Evolutionary conservation across 2,329 filamentous ascomycete species (phyloP).

Genomic region (Colletotrichum acutatum): DNA sequence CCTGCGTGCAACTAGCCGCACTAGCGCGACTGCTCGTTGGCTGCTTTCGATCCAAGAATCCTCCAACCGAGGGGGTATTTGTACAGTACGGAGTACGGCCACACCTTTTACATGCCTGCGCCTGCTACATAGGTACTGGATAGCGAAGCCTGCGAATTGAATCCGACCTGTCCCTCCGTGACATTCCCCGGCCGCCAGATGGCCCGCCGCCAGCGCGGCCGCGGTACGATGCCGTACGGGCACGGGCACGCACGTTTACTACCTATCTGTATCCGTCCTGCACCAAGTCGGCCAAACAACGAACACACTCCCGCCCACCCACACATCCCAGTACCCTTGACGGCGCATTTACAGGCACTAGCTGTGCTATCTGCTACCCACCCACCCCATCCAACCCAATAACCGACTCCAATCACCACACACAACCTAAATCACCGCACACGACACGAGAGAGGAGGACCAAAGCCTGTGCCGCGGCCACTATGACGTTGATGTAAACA

Average conservation of each 20-base stretch:
- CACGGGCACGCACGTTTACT: slow-evolving; percentile 8
- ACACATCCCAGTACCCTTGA: background rate
- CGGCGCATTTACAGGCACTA: background rate
- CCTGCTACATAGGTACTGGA: too few relatives aligned
- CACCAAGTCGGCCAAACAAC: background rate
- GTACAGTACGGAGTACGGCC: too few relatives aligned
- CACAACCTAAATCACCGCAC: slow-evolving; percentile 1
- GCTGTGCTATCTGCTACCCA: background rate
- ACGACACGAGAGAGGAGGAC: background rate
- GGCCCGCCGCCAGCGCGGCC: slow-evolving; percentile 21
- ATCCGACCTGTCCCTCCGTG: background rate
- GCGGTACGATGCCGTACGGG: slow-evolving; percentile 19
- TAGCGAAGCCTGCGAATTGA: too few relatives aligned
- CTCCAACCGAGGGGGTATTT: background rate
- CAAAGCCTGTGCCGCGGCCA: slow-evolving; percentile 10
- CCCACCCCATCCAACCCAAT: slow-evolving; percentile 10
- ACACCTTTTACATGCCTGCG: too few relatives aligned
- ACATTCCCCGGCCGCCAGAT: slow-evolving; percentile 33
- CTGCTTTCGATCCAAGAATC: slow-evolving; percentile 5
- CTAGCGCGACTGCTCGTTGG: slow-evolving; percentile 26
- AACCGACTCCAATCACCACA: slow-evolving; percentile 27
- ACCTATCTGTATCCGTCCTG: background rate
- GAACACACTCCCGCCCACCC: background rate
- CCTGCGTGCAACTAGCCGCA: slow-evolving; percentile 28
- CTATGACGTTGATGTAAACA: slow-evolving; percentile 24